Evolutionary conservation across 768 basidiomycete genomes (phyloP), one percentile per base, ranked within the genome.

Genomic region (Suillus placidus): DNA sequence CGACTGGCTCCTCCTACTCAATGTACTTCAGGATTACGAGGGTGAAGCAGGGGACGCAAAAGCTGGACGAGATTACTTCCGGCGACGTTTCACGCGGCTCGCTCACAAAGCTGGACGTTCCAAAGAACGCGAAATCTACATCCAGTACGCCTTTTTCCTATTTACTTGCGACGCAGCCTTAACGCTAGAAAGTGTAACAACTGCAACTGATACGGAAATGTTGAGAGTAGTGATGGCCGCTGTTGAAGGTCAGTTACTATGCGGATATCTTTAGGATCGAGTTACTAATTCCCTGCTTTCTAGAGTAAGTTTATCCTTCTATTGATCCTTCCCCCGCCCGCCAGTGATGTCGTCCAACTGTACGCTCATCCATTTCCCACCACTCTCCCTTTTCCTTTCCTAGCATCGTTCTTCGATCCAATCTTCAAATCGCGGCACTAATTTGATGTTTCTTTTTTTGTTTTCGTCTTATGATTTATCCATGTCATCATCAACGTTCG

Each of bases 191-290:
- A 94, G 94, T 78, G 88, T 90, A 66, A 96, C 95, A 52, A 96
- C 89, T 49, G 94, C 95, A 40, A 94, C 94, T 26, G 94, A 96
- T 80, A 95, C 94, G 1, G 92, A 86, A 23, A 84, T 95, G 83
- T 79, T 96, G 60, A 83, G 91, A 71, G 93, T 96, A 23, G 93
- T 98, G 18, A 97, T 97, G 95, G 92, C 93, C 68, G 95, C 95
- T 67, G 94, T 95, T 60, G 92, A 95, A 95, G 94, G 93, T 93
- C 68, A 71, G 87, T 82, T 63, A 58, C 43, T 10, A 45, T 54
- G 66, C 32, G 34, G 61, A 60, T 26, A 66, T 66, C 63, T 51
- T 62, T 58, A 47, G 57, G 32, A 57, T 68, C 61, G 43, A 65
- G 51, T 61, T 66, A 32, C 64, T 65, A 49, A 51, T 71, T 71